phyloP scores from a whole-genome alignment of 2,329 filamentous ascomycete genomes.

The Bipolaris gigantea region DNA sequence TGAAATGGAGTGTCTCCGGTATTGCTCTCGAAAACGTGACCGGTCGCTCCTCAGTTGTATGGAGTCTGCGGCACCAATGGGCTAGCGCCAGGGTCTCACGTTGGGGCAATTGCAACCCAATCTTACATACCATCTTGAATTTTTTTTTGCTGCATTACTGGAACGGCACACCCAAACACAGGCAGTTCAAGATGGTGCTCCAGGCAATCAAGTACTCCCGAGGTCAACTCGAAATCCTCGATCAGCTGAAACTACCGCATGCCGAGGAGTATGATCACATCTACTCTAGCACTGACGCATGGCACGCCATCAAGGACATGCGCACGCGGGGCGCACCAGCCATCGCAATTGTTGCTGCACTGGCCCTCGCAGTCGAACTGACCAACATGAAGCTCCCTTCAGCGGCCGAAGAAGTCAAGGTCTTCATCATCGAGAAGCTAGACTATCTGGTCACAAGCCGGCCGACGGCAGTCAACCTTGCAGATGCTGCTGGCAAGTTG shows the following conservation, averaged over 20 bases:
- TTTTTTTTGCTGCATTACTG: slow-evolving; percentile 22
- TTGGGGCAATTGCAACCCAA: slow-evolving; percentile 24
- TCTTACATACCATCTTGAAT: slow-evolving; percentile 22
- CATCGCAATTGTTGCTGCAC: slow-evolving; percentile 94
- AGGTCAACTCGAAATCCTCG: slow-evolving; percentile 74
- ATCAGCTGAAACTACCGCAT: slow-evolving; percentile 81
- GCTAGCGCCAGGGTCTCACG: slow-evolving; percentile 14
- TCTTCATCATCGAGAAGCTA: slow-evolving; percentile 74
- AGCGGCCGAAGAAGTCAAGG: slow-evolving; percentile 62
- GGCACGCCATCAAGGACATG: slow-evolving; percentile 82
- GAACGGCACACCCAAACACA: slow-evolving; percentile 11
- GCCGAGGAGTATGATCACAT: slow-evolving; percentile 77
- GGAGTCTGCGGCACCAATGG: slow-evolving; percentile 6
- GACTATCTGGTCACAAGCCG: slow-evolving; percentile 86
- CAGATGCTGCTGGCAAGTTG: slow-evolving; percentile 83
- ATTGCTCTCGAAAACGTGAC: neutral
- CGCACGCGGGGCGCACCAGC: slow-evolving; percentile 81
- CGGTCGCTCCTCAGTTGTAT: neutral
- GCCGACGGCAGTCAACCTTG: slow-evolving; percentile 92
- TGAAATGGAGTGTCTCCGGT: too few relatives aligned
- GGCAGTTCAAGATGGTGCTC: slow-evolving; percentile 55
- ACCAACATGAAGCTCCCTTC: slow-evolving; percentile 58
- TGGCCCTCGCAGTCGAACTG: slow-evolving; percentile 85
- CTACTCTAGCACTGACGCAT: slow-evolving; percentile 71
- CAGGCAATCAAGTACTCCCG: slow-evolving; percentile 77